Base-by-base conservation (phyloP, 1,139 yeast genomes). In the Geotrichum australiense region DNA sequence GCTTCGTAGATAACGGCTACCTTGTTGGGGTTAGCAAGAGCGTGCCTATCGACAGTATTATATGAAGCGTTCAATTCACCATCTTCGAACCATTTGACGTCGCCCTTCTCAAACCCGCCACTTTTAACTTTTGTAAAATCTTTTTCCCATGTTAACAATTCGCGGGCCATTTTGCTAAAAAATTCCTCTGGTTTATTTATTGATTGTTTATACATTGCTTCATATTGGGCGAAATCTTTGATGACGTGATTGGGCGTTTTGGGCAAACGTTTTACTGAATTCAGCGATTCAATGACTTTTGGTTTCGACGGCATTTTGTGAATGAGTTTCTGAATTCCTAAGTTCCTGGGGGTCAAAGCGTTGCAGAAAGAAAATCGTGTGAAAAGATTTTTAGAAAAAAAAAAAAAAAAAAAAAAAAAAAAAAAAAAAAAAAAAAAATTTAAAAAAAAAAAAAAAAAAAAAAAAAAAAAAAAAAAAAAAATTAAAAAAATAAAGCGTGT, bases 21-120 rank as follows among this genome's bases (percentile, higher is more conserved):
- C 59, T 80, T 80, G 56, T 78, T 61, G 19, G 93, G 93, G 54
- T 75, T 72, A 53, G 69, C 68, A 46, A 77, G 60, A 3, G 93
- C 94, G 73, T 85, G 84, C 56, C 91, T 73, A 60, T 83, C 94
- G 42, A 83, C 84, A 53, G 81, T 76, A 56, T 83, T 83, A 65
- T 78, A 82, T 47, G 76, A 73, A 16, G 93, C 91, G 57, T 83
- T 83, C 58, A 83, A 64, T 59, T 80, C 74, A 47, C 93, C 93
- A 54, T 77, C 80, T 35, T 80, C 62, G 60, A 82, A 83, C 93
- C 93, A 83, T 20, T 85, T 74, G 47, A 78, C 72, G 58, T 78
- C 82, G 46, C 82, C 84, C 54, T 77, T 61, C 52, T 71, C 68
- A 54, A 79, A 79, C 51, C 78, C 78, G 32, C 65, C 67, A 48